A percentile compares a stretch with the other conserved stretches of the same genome.
Conservation (phyloP, 139 green algal genomes). For the Chlamydomonas sp. region DNA sequence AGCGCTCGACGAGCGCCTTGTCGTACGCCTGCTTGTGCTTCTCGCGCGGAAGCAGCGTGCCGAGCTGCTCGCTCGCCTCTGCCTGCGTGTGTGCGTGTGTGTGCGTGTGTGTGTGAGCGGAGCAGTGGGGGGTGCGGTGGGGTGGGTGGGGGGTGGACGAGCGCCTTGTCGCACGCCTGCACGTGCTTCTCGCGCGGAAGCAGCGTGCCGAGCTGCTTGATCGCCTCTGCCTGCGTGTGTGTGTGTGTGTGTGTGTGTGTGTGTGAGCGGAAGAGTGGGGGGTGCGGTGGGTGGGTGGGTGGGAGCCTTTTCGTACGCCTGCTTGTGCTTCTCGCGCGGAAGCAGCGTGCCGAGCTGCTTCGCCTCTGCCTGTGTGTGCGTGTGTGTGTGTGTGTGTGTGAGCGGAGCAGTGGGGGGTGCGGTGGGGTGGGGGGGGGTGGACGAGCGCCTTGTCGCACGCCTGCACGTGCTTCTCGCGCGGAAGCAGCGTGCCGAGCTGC, state of each 20-base stretch:
- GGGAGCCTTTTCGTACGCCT: neutral
- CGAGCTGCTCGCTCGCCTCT: slow-evolving; percentile 79
- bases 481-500: neutral
- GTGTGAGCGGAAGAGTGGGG: no score
- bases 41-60: slow-evolving; percentile 79
- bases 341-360: neutral
- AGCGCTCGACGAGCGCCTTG: slow-evolving; percentile 78
- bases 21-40: slow-evolving; percentile 75
- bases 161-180: slow-evolving; percentile 71
- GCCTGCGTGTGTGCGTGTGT: no score
- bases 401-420: no score
- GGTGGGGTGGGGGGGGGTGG: no score
- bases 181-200: slow-evolving; percentile 82
- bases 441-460: neutral
- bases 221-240: slow-evolving; percentile 65
- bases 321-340: no score
- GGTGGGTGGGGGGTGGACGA: no score
- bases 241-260: slow-evolving; percentile 6
- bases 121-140: no score
- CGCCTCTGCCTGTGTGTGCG: neutral
- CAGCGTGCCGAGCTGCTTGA: slow-evolving; percentile 75
- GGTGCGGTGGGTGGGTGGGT: no score
- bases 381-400: no score
- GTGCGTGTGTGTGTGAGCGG: no score
- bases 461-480: neutral